phyloP scores from a whole-genome alignment of 129 eudicot species.

The Saussurea involucrata region DNA sequence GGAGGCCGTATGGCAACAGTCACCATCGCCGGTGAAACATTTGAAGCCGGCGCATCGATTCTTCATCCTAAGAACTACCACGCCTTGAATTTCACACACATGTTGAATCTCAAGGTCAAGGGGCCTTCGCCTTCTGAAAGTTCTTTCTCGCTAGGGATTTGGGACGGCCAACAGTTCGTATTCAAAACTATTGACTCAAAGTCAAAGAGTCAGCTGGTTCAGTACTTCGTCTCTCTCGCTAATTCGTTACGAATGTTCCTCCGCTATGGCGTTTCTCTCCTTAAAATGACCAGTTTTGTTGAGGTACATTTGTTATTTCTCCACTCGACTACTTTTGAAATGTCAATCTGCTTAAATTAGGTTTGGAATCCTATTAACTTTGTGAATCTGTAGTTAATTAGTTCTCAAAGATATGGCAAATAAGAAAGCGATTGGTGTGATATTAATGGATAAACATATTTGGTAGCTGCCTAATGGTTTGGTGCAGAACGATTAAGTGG shows the following conservation, averaged over 20 bases:
- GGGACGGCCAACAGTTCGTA: constrained; percentile 70
- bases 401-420: not conserved
- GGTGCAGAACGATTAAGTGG: too few species aligned
- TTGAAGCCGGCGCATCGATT: constrained; percentile 94
- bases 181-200: constrained; percentile 49
- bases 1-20: constrained; percentile 99
- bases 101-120: constrained; percentile 33
- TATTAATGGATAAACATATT: not conserved
- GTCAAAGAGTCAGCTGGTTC: constrained; percentile 40
- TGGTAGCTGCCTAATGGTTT: too few species aligned
- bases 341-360: not conserved
- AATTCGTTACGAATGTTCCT: constrained; percentile 51
- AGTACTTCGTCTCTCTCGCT: constrained; percentile 34
- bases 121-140: constrained; percentile 27
- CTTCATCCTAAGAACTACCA: constrained; percentile 89
- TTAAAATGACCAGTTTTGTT: constrained; percentile 66
- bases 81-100: constrained; percentile 51
- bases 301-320: constrained; percentile 43
- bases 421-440: not conserved
- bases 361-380: not conserved
- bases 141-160: constrained; percentile 59
- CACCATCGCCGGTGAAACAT: constrained; percentile 60
- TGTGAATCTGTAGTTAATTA: not conserved
- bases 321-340: not conserved
- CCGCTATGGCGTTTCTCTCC: constrained; percentile 70